Conservation (phyloP, 2,329 filamentous ascomycete genomes). For the Alternaria sp. region DNA sequence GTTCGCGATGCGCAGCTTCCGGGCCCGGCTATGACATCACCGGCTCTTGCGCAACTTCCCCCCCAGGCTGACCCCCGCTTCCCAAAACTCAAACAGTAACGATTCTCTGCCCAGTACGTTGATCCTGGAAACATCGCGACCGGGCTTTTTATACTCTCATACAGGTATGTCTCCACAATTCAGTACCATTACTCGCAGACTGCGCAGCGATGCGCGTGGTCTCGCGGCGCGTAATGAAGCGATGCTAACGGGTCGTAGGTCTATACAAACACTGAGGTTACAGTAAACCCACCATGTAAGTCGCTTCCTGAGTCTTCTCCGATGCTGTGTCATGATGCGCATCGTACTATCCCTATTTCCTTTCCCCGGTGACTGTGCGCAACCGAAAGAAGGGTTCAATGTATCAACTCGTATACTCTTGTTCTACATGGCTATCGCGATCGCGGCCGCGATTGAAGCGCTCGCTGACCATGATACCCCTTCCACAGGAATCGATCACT, state of each 20-base stretch:
- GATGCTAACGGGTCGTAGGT: conserved; percentile 31
- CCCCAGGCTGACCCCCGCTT: conserved; percentile 21
- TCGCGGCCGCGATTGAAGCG: not conserved
- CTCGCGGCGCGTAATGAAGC: conserved; percentile 5
- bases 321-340: not conserved
- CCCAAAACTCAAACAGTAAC: conserved; percentile 24
- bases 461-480: conserved; percentile 37
- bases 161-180: conserved; percentile 14
- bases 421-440: not conserved
- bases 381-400: no score
- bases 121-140: not conserved
- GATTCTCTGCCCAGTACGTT: conserved; percentile 20
- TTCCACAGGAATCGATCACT: conserved; percentile 71
- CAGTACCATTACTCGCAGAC: not conserved
- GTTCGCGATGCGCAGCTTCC: conserved; percentile 21
- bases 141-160: not conserved
- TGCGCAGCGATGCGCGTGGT: conserved; percentile 17
- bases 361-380: no score
- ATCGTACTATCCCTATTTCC: no score
- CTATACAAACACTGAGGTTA: conserved; percentile 21
- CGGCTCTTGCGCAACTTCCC: conserved; percentile 18
- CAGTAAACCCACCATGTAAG: conserved; percentile 42
- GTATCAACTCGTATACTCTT: not conserved
- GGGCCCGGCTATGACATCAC: conserved; percentile 29
- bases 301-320: conserved; percentile 24